A percentile compares a stretch with the other conserved stretches of the same genome.
These are phyloP conservation scores for Abrus pulchellus DNA, from an alignment of 306 rosid genomes.

Conservation along the genomic window DNA sequence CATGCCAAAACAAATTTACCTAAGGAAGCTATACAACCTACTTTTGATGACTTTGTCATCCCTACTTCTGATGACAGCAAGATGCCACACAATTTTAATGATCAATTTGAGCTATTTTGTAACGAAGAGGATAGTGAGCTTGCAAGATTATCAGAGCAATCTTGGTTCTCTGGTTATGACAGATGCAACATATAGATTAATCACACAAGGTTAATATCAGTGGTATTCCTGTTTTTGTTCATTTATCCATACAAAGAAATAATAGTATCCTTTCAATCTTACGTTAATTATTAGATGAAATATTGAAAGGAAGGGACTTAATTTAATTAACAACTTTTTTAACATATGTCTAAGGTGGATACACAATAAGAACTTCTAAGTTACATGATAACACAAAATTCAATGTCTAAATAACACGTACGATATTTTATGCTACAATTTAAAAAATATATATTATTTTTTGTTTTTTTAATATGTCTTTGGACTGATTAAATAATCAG, in stretches of 20 bases:
- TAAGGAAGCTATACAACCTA: slow-evolving; percentile 52
- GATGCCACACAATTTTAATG: slow-evolving; percentile 49
- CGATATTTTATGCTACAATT: no score
- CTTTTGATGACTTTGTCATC: slow-evolving; percentile 48
- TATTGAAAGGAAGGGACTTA: no score
- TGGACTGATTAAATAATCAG: no score
- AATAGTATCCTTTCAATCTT: slow-evolving; percentile 24
- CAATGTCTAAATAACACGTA: no score
- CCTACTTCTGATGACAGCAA: slow-evolving; percentile 52
- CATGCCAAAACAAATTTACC: slow-evolving; percentile 63
- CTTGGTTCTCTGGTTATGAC: slow-evolving; percentile 86
- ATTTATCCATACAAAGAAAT: slow-evolving; percentile 25
- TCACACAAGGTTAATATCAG: slow-evolving; percentile 10
- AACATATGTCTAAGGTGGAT: no score
- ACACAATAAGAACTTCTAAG: no score
- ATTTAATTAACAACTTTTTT: no score
- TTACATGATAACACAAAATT: no score
- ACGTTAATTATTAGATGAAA: neutral
- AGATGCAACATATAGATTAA: slow-evolving; percentile 79
- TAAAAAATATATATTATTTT: no score
- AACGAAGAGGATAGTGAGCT: slow-evolving; percentile 70
- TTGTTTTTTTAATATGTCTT: no score
- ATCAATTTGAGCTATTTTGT: slow-evolving; percentile 66
- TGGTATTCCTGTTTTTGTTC: slow-evolving; percentile 22
- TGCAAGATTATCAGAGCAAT: slow-evolving; percentile 69